Percentiles rank a stretch among this genome's conserved stretches.
These are phyloP conservation scores for Cladophialophora psammophila DNA, from an alignment of 2,329 filamentous ascomycete genomes.

Conservation along the genomic window DNA sequence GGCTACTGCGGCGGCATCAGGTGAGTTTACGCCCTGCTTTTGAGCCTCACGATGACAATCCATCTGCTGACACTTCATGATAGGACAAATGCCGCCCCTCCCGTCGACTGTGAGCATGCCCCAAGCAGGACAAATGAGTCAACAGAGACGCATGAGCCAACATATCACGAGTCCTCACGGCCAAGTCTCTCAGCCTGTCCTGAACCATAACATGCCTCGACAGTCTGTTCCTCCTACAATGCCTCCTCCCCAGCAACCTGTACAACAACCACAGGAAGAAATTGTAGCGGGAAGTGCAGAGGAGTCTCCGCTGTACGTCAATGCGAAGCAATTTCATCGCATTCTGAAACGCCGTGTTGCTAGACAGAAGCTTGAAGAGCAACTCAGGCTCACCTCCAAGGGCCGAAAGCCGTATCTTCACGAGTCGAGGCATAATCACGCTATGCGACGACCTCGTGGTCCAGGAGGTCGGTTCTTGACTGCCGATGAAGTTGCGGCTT, in stretches of 20 bases:
- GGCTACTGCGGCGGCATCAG: constrained; percentile 91
- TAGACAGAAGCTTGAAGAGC: constrained; percentile 91
- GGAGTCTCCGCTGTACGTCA: constrained; percentile 95
- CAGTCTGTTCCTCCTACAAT: constrained; percentile 59
- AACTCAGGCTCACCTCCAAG: constrained; percentile 88
- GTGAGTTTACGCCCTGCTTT: constrained; percentile 65
- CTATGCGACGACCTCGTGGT: constrained; percentile 92
- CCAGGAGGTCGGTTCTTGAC: constrained; percentile 96
- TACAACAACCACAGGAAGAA: constrained; percentile 75
- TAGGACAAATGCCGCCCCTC: constrained; percentile 45
- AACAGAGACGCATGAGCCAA: constrained; percentile 74
- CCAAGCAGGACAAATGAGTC: constrained; percentile 63
- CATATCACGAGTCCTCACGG: constrained; percentile 76
- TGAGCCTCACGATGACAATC: constrained; percentile 30
- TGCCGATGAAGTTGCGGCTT: constrained; percentile 90
- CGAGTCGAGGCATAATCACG: constrained; percentile 96
- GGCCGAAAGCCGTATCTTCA: constrained; percentile 96
- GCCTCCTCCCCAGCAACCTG: constrained; percentile 59
- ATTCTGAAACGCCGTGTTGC: constrained; percentile 94
- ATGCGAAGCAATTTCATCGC: constrained; percentile 97
- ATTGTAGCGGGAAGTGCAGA: constrained; percentile 75
- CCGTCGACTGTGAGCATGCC: constrained; percentile 58
- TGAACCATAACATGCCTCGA: constrained; percentile 69
- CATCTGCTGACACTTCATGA: constrained; percentile 24
- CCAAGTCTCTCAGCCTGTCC: constrained; percentile 75